These are phyloP conservation scores for Fusarium succisae DNA, from an alignment of 2,329 filamentous ascomycete genomes.

Conservation along the genomic window DNA sequence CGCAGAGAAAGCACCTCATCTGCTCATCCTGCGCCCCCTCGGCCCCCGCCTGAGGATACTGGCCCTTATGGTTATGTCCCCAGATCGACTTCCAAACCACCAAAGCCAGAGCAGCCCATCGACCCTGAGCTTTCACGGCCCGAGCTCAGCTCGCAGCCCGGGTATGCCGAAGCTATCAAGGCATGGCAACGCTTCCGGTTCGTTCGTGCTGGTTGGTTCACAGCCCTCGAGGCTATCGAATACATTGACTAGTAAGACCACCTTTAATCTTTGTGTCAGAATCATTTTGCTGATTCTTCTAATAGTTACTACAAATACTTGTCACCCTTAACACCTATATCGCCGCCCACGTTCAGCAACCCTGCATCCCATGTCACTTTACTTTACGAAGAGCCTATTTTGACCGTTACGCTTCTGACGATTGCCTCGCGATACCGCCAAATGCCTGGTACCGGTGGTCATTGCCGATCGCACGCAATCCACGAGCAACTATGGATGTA, in stretches of 20 bases:
- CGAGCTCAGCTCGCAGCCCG: conserved; percentile 58
- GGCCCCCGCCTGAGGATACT: conserved; percentile 26
- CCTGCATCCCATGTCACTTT: conserved; percentile 82
- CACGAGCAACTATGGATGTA: conserved; percentile 97
- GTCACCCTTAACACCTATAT: conserved; percentile 91
- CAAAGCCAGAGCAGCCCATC: conserved; percentile 51
- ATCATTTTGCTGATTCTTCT: conserved; percentile 11
- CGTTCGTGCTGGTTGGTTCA: conserved; percentile 97
- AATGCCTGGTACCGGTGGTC: conserved; percentile 80
- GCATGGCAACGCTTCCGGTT: conserved; percentile 95
- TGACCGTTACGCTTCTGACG: conserved; percentile 90
- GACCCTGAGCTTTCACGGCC: conserved; percentile 58
- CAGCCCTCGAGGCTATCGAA: conserved; percentile 88
- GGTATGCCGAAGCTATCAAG: conserved; percentile 76
- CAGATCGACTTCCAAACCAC: conserved; percentile 19
- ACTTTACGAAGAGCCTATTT: conserved; percentile 89
- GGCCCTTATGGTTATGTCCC: conserved; percentile 33
- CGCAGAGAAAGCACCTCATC: conserved; percentile 36
- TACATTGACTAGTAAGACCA: conserved; percentile 86
- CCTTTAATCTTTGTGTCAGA: background rate
- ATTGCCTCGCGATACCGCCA: conserved; percentile 89
- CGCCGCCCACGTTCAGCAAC: conserved; percentile 87
- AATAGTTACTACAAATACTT: conserved; percentile 87
- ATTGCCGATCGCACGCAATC: conserved; percentile 87
- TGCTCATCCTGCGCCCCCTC: conserved; percentile 23